Percentiles rank a stretch among this genome's conserved stretches.
phyloP scores from a whole-genome alignment of 2,329 filamentous ascomycete genomes.

The Pezicula carpinea region DNA sequence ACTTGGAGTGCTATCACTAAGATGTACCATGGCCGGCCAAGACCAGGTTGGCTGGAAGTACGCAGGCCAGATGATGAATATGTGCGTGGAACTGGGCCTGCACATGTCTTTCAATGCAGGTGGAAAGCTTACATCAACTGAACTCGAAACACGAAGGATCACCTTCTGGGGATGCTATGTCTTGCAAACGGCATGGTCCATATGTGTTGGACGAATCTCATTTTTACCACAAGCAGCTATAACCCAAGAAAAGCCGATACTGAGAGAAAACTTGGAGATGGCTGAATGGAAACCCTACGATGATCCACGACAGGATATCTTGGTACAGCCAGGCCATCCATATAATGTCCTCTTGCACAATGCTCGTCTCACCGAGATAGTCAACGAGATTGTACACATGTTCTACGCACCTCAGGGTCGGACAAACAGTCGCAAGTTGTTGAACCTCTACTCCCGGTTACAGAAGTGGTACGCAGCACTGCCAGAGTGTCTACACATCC shows the following conservation, averaged over 20 bases:
- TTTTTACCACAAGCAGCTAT: conserved; percentile 43
- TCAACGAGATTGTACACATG: conserved; percentile 53
- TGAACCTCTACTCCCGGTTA: conserved; percentile 64
- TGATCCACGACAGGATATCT: neutral
- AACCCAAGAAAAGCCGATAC: conserved; percentile 39
- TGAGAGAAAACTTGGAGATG: conserved; percentile 27
- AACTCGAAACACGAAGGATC: conserved; percentile 41
- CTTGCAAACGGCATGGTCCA: conserved; percentile 39
- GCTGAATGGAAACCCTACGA: conserved; percentile 29
- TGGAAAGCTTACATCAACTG: conserved; percentile 30
- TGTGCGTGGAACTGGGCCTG: conserved; percentile 48
- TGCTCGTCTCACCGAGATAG: conserved; percentile 64
- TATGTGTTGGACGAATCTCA: conserved; percentile 41
- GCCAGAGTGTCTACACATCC: conserved; percentile 56
- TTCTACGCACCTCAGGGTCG: conserved; percentile 65
- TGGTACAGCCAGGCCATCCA: conserved; percentile 11
- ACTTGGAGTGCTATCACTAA: conserved; percentile 68
- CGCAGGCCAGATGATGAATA: conserved; percentile 63
- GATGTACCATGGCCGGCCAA: conserved; percentile 65
- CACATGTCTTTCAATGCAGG: conserved; percentile 7
- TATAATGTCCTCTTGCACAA: conserved; percentile 11
- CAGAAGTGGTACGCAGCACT: conserved; percentile 67
- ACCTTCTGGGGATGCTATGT: conserved; percentile 49
- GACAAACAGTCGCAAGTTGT: conserved; percentile 53
- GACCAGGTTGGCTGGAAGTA: conserved; percentile 71